Percentiles rank a stretch among this genome's conserved stretches.
Conservation (phyloP, 2,329 filamentous ascomycete species). For the Fusarium nodosum region DNA sequence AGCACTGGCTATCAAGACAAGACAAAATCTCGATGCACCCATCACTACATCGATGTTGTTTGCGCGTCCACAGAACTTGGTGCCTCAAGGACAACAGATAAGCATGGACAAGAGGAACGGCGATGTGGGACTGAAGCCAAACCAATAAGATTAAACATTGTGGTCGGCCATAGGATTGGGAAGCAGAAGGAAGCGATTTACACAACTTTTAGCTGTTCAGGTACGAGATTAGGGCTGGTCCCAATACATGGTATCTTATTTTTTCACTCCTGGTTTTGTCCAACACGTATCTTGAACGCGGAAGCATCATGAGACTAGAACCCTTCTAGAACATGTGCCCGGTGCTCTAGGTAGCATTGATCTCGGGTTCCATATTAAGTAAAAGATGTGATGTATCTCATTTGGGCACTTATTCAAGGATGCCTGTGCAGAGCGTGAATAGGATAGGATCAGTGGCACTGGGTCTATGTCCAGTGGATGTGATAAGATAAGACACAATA, state of each 20-base stretch:
- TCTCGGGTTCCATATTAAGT: neutral
- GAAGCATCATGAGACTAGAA: neutral
- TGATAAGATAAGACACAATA: too few species aligned
- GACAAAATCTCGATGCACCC: conserved; percentile 3
- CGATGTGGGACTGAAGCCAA: conserved; percentile 7
- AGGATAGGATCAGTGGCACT: too few species aligned
- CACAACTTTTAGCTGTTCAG: neutral
- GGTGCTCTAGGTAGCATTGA: neutral
- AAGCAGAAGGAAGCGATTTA: conserved; percentile 12
- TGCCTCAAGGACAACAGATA: conserved; percentile 24
- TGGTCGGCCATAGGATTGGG: neutral
- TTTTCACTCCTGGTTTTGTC: neutral
- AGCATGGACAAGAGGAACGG: conserved; percentile 8
- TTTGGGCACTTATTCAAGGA: neutral
- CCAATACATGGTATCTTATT: conserved; percentile 5
- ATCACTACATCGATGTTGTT: conserved; percentile 2
- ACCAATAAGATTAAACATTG: neutral
- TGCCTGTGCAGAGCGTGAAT: too few species aligned
- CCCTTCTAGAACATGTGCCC: neutral
- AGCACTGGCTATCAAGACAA: conserved; percentile 37
- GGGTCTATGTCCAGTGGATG: too few species aligned
- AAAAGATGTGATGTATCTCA: neutral
- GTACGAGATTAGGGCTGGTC: conserved; percentile 24
- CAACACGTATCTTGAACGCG: neutral
- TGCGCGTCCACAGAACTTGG: conserved; percentile 10